Conservation (phyloP, 371 early-diverging fungal genomes). For the Massospora cicadina region DNA sequence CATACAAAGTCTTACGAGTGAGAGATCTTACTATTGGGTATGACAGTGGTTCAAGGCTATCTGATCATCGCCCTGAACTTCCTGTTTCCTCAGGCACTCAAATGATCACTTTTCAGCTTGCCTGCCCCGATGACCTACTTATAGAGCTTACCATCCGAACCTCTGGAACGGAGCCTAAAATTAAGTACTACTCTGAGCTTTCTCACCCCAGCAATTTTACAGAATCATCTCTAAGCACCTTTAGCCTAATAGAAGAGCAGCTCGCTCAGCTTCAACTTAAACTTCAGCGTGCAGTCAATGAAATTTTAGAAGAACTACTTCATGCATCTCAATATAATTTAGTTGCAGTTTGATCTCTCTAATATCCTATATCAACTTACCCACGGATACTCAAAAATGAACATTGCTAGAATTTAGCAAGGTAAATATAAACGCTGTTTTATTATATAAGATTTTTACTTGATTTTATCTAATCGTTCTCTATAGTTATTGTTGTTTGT, state of each 20-base stretch:
- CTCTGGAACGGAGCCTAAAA: constrained; percentile 84
- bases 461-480: no score
- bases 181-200: constrained; percentile 86
- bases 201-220: not conserved
- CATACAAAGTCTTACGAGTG: constrained; percentile 43
- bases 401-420: no score
- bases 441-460: no score
- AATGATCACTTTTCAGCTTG: constrained; percentile 77
- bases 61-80: constrained; percentile 29
- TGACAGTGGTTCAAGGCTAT: constrained; percentile 30
- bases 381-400: no score
- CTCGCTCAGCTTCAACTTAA: not conserved
- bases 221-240: not conserved
- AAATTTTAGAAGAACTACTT: not conserved
- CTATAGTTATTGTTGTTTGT: no score
- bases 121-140: not conserved
- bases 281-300: not conserved
- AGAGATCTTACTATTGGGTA: constrained; percentile 82
- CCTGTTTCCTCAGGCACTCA: constrained; percentile 66
- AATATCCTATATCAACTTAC: no score
- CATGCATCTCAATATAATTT: not conserved
- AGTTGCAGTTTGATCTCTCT: not conserved
- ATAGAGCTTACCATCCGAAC: constrained; percentile 58
- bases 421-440: no score
- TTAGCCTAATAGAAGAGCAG: not conserved